A percentile compares a stretch with the other conserved stretches of the same genome.
phyloP scores from a whole-genome alignment of 2,329 filamentous ascomycete species.

The Sclerotinia trifoliorum region DNA sequence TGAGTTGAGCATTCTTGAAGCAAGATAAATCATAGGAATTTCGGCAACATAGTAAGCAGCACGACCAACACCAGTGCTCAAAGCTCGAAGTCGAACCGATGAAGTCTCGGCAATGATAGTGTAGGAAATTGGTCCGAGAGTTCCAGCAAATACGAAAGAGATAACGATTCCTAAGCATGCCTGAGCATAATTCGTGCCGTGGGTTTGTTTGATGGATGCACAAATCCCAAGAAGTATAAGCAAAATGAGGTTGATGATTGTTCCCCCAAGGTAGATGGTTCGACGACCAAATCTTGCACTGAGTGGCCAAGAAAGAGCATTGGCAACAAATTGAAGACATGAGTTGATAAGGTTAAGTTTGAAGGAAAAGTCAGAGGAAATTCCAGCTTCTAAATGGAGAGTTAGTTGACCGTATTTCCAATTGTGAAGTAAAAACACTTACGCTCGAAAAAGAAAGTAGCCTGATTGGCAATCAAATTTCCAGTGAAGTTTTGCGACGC shows the following conservation, averaged over 20 bases:
- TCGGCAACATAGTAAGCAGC: constrained; percentile 62
- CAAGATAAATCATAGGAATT: constrained; percentile 65
- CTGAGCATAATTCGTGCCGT: constrained; percentile 51
- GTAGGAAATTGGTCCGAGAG: constrained; percentile 63
- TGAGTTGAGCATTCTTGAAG: constrained; percentile 59
- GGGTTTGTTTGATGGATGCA: constrained; percentile 48
- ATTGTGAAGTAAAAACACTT: constrained; percentile 26
- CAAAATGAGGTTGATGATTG: constrained; percentile 52
- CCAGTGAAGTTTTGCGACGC: constrained; percentile 60
- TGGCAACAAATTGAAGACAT: constrained; percentile 58
- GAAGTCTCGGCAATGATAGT: constrained; percentile 68
- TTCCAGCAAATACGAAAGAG: constrained; percentile 62
- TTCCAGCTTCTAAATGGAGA: constrained; percentile 56
- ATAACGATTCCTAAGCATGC: constrained; percentile 63
- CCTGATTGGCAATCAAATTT: constrained; percentile 63
- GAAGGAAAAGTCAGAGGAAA: constrained; percentile 55
- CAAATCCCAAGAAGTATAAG: constrained; percentile 60
- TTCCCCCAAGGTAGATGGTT: constrained; percentile 63
- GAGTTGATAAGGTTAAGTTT: constrained; percentile 64
- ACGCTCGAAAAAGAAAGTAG: constrained; percentile 56
- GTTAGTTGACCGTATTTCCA: constrained; percentile 35
- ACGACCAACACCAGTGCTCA: constrained; percentile 66
- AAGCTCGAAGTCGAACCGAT: constrained; percentile 59
- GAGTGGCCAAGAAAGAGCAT: constrained; percentile 67
- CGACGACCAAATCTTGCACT: constrained; percentile 63